Percentiles rank a stretch among this genome's conserved stretches.
These are phyloP conservation scores for Hyphopichia buzzinii DNA, from an alignment of 1,139 yeast genomes.

Conservation along the genomic window DNA sequence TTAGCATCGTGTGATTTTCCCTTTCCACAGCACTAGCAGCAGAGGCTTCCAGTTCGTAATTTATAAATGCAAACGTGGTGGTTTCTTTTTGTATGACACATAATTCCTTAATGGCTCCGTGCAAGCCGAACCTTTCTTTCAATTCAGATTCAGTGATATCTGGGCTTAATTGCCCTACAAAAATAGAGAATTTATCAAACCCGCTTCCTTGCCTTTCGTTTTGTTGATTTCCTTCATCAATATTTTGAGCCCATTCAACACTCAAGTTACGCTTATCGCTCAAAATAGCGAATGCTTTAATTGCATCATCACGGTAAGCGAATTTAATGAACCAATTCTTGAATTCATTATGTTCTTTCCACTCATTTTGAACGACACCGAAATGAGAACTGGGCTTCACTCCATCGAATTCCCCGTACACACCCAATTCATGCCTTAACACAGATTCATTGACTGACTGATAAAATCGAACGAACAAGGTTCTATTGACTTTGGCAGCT, in stretches of 20 bases:
- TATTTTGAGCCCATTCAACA: slow-evolving; percentile 85
- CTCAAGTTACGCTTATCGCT: slow-evolving; percentile 50
- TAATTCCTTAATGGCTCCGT: slow-evolving; percentile 62
- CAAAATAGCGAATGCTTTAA: slow-evolving; percentile 74
- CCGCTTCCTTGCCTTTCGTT: background rate
- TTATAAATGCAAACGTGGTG: slow-evolving; percentile 72
- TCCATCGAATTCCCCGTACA: slow-evolving; percentile 76
- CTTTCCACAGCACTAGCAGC: slow-evolving; percentile 82
- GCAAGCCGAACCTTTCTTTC: slow-evolving; percentile 55
- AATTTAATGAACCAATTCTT: slow-evolving; percentile 78
- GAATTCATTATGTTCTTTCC: slow-evolving; percentile 7
- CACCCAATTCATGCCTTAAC: slow-evolving; percentile 38
- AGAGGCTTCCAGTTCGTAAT: slow-evolving; percentile 60
- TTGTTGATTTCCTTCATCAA: slow-evolving; percentile 31
- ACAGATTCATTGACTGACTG: slow-evolving; percentile 21
- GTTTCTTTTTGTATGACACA: slow-evolving; percentile 49
- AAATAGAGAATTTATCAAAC: slow-evolving; percentile 71
- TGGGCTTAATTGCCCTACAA: slow-evolving; percentile 68
- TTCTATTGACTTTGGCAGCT: slow-evolving; percentile 86
- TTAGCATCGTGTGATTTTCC: slow-evolving; percentile 75
- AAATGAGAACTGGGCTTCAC: slow-evolving; percentile 49
- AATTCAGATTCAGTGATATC: slow-evolving; percentile 54
- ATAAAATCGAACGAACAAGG: slow-evolving; percentile 55
- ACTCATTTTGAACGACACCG: slow-evolving; percentile 23
- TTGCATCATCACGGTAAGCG: slow-evolving; percentile 87